Base-by-base conservation (phyloP, 202 grass and related monocot species). In the Setaria italica region DNA sequence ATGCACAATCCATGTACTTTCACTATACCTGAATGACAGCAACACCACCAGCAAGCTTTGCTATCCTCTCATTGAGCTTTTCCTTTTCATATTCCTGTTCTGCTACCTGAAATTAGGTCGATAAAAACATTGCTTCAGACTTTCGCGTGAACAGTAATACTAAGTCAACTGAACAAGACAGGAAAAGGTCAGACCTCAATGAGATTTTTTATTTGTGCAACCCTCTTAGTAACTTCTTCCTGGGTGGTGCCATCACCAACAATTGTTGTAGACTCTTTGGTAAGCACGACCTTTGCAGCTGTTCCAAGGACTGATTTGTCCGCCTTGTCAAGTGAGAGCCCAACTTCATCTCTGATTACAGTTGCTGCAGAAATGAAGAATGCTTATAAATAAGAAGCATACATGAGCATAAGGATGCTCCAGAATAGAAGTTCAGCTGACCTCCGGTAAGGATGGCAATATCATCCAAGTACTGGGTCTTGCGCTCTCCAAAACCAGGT, bases 71-170 rank as follows among this genome's bases (percentile, higher is more conserved):
- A 41, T 88, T 99, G 41, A 99, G 93, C 6, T 99, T 99, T 80
- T 99, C 97, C 90, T 99, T 99, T 58, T 99, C 94, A 13, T 99
- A 99, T 70, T 99, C 97, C 87, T 99, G 97, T 43, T 99, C 97
- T 9, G 94, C 77, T 42, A 46, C 80, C 97, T 99, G 87, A 56
- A 84, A 74, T 67, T 53, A 66, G 9, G 35, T 39, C 11, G 1
- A 85, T 54, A 21, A 85, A 63, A 71, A 50, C 13, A n/a, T 51
- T 46, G 5, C 64, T 70, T 82, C 57, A 83, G 51, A 69, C 16
- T 25, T 60, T 33, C 13, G 14, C 5, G 5, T 42, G 5, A 72
- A 3, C 46, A 41, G 19, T 58, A 39, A 9, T 78, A 75, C 1
- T 10, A 12, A 74, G 15, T 19, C 42, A 76, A 25, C 14, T 45